Evolutionary conservation across 768 basidiomycete genomes (phyloP), one percentile per base, ranked within the genome.

Genomic region (Mycena haematopus): DNA sequence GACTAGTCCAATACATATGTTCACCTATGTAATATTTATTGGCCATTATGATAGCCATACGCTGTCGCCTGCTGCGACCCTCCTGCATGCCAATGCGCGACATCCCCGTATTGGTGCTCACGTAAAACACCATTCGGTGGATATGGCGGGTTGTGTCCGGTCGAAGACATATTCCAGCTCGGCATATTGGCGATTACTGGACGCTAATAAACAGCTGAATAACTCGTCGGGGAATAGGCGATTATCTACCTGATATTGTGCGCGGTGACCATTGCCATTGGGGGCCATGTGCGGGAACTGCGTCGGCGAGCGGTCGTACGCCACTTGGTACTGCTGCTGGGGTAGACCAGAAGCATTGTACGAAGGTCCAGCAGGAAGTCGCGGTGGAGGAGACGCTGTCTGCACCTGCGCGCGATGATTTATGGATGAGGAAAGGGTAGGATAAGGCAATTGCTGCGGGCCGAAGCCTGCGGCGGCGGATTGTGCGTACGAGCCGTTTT

Each of bases 51-150:
- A 38, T 60, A 65, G 6, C 58, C 49, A 64, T 49, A 64, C 33
- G 58, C 54, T 14, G 63, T 42, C 31, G 60, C n/a, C 54, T 59
- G 62, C 52, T 58, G 63, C 33, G 63, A 36, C 4, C 58, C 53
- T 36, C 62, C 57, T 17, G 27, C 62, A 11, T 54, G 57, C 62
- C 62, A 58, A 31, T 58, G 63, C 47, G 21, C 38, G 4, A 11
- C 53, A 36, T 64, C 63, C 0, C 31, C 40, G 22, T 59, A 64
- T 21, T 59, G 57, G 29, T 54, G 56, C 19, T 52, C 56, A 44
- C 35, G 46, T 1, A 56, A n/a, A 54, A 54, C 54, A 21, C 61
- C 61, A 35, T 62, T 62, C 2, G 53, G 10, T n/a, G 35, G n/a
- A 31, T 63, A 63, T 2, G 50, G 29, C 29, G 29, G n/a, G 27